A percentile compares a stretch with the other conserved stretches of the same genome.
Evolutionary conservation across 2,329 filamentous ascomycete genomes (phyloP).

Genomic region (Microcyclosporella mali): DNA sequence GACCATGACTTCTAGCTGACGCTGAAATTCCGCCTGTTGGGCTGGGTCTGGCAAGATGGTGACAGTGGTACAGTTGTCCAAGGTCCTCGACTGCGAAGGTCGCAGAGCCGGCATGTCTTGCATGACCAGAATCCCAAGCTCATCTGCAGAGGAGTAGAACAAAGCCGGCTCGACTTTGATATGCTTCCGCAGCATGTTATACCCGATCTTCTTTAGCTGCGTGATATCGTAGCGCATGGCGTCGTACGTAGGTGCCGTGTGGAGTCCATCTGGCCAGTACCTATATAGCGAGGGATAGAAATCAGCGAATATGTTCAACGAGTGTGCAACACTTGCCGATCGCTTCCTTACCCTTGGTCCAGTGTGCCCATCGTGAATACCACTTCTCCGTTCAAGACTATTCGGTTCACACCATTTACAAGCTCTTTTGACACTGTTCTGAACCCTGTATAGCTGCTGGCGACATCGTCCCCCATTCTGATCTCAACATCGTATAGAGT

Average conservation of each 20-base stretch:
- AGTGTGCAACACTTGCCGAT: not conserved
- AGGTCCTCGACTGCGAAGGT: constrained; percentile 32
- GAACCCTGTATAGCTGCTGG: constrained; percentile 64
- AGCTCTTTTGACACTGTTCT: constrained; percentile 54
- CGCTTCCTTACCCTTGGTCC: constrained; percentile 67
- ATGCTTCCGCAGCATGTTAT: constrained; percentile 67
- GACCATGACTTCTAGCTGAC: constrained; percentile 57
- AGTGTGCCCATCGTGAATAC: constrained; percentile 62
- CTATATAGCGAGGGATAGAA: no score
- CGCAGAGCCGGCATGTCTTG: constrained; percentile 65
- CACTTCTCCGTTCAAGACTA: constrained; percentile 63
- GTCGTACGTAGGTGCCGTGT: constrained; percentile 58
- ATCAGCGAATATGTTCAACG: not conserved
- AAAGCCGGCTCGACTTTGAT: constrained; percentile 63
- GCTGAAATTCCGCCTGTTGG: constrained; percentile 59
- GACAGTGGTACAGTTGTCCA: constrained; percentile 22
- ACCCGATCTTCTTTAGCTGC: constrained; percentile 58
- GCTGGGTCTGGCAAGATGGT: constrained; percentile 34
- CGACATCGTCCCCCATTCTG: constrained; percentile 45
- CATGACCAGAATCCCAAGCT: constrained; percentile 59
- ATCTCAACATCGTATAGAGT: constrained; percentile 60
- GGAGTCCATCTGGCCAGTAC: constrained; percentile 63
- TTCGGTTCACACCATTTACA: constrained; percentile 54
- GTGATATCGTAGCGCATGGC: constrained; percentile 63
- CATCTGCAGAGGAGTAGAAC: constrained; percentile 63